Percentiles rank a stretch among this genome's conserved stretches.
Evolutionary conservation across 2,329 filamentous ascomycete genomes (phyloP).

Genomic region (Aureobasidium sp.): DNA sequence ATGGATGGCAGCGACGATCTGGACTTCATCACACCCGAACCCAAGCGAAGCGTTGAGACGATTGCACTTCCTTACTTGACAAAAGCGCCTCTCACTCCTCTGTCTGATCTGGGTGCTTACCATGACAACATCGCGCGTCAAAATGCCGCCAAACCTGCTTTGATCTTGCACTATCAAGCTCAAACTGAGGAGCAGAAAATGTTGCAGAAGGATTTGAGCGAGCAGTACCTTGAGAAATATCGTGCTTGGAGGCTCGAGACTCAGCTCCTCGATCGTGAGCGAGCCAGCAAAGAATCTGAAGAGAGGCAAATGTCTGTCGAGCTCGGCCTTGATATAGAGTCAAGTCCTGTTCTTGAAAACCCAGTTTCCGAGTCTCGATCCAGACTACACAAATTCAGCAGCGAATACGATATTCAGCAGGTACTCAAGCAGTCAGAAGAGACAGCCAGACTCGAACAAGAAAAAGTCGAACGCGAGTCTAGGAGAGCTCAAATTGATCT

Average conservation of each 20-base stretch:
- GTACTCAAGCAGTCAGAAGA: constrained; percentile 67
- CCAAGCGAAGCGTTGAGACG: constrained; percentile 34
- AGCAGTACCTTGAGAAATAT: constrained; percentile 34
- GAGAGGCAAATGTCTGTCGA: constrained; percentile 31
- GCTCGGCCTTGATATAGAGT: constrained; percentile 41
- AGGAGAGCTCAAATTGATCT: constrained; percentile 65
- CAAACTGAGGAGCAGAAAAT: constrained; percentile 20
- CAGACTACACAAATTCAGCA: constrained; percentile 52
- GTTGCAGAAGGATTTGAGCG: constrained; percentile 19
- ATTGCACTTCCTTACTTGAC: constrained; percentile 40
- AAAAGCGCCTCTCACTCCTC: constrained; percentile 37
- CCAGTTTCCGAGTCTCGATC: constrained; percentile 50
- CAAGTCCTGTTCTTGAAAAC: constrained; percentile 23
- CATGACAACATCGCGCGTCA: constrained; percentile 33
- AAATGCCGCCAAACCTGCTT: constrained; percentile 28
- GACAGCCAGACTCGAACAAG: constrained; percentile 62
- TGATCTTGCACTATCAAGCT: constrained; percentile 24
- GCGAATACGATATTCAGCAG: constrained; percentile 66
- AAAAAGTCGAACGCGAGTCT: constrained; percentile 44
- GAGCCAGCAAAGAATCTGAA: constrained; percentile 33
- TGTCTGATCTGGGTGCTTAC: constrained; percentile 35
- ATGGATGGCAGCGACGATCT: constrained; percentile 19
- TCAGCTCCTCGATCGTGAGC: constrained; percentile 35
- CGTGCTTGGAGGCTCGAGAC: constrained; percentile 36
- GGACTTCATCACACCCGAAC: constrained; percentile 21